Conservation (phyloP, 768 basidiomycete genomes). For the Xanthoconium purpureum region DNA sequence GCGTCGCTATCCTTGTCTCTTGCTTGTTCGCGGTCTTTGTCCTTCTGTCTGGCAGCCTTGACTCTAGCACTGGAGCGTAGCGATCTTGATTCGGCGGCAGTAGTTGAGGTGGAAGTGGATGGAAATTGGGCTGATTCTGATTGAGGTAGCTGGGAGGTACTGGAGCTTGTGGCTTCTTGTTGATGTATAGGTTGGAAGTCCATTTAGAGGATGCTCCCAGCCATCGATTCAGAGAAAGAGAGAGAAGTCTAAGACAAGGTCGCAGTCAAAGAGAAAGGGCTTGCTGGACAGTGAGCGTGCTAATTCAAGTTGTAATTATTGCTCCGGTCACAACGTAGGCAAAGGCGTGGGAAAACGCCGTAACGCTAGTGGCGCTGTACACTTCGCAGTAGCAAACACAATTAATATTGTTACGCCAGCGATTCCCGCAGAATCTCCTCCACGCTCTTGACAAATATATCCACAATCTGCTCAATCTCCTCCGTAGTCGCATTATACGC, state of each 20-base stretch:
- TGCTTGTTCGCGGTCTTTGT: conserved; percentile 50
- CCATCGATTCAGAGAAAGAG: conserved; percentile 60
- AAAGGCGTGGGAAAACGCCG: conserved; percentile 31
- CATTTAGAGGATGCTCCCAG: conserved; percentile 88
- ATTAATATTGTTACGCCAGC: conserved; percentile 3
- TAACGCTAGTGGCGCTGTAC: conserved; percentile 4
- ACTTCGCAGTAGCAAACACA: background rate
- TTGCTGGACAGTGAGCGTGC: conserved; percentile 18
- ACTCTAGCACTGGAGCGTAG: conserved; percentile 75
- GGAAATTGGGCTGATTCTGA: conserved; percentile 34
- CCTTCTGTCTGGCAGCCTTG: conserved; percentile 71
- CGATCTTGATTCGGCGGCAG: conserved; percentile 51
- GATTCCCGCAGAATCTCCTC: conserved; percentile 56
- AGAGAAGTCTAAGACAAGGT: conserved; percentile 24
- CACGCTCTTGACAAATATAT: conserved; percentile 60
- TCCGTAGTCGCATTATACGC: conserved; percentile 74
- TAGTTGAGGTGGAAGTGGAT: conserved; percentile 34
- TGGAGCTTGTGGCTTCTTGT: conserved; percentile 69
- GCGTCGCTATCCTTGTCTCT: conserved; percentile 54
- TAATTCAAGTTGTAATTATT: conserved; percentile 24
- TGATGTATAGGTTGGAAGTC: conserved; percentile 76
- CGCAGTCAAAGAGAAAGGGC: conserved; percentile 22
- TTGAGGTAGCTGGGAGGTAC: conserved; percentile 43
- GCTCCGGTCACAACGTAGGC: conserved; percentile 20
- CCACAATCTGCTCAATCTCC: conserved; percentile 67